These are phyloP conservation scores for Neofusicoccum sp. DNA, from an alignment of 2,329 filamentous ascomycete species.

Conservation along the genomic window DNA sequence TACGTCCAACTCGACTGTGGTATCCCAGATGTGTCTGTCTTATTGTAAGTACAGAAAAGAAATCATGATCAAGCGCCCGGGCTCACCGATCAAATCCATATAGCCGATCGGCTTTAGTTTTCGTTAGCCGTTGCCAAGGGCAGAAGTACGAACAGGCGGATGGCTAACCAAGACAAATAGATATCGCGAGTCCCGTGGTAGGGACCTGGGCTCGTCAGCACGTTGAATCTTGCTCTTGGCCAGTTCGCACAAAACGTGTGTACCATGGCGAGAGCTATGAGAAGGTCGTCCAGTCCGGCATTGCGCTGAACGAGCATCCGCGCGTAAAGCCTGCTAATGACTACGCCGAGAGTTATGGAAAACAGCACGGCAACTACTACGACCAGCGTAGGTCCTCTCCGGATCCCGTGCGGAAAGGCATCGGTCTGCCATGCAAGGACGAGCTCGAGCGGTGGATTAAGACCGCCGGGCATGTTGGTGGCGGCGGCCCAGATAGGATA, in stretches of 20 bases:
- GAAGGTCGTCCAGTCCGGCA: constrained; percentile 1
- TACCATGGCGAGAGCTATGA: constrained; percentile 11
- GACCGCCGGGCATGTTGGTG: constrained; percentile 8
- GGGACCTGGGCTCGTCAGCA: background rate
- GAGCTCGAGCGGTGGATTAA: constrained; percentile 5
- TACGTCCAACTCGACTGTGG: background rate
- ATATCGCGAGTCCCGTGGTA: background rate
- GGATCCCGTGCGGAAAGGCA: background rate
- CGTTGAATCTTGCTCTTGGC: background rate
- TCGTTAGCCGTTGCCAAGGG: background rate
- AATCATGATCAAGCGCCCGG: constrained; percentile 1
- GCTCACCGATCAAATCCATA: constrained; percentile 11
- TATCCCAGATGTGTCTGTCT: constrained; percentile 4
- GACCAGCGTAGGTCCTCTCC: background rate
- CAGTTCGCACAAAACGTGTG: background rate
- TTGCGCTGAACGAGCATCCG: background rate
- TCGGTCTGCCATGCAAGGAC: constrained; percentile 4
- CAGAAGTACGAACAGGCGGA: background rate
- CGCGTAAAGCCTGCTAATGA: background rate
- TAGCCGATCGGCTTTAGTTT: background rate
- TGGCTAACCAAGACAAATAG: background rate
- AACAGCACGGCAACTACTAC: background rate
- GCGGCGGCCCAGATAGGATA: background rate
- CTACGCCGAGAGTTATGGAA: background rate
- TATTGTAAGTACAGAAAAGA: background rate